These are phyloP conservation scores for Torulaspora delbrueckii DNA, from an alignment of 805 yeast species.

Conservation along the genomic window DNA sequence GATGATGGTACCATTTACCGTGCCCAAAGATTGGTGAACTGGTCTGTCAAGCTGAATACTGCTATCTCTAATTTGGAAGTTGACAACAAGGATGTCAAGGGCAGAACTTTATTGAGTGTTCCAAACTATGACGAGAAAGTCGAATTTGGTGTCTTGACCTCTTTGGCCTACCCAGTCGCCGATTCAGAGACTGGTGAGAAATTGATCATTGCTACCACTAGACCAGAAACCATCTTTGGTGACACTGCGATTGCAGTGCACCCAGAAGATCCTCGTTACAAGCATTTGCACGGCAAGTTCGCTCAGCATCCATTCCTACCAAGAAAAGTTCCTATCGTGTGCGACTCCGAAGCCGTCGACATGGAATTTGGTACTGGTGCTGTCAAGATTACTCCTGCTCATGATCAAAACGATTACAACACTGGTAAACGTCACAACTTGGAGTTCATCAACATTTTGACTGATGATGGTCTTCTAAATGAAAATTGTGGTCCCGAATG, in stretches of 20 bases:
- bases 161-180: slow-evolving; percentile 86
- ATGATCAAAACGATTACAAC: slow-evolving; percentile 92
- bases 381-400: slow-evolving; percentile 97
- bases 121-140: slow-evolving; percentile 88
- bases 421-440: slow-evolving; percentile 92
- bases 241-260: slow-evolving; percentile 98
- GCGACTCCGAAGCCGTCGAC: slow-evolving; percentile 92
- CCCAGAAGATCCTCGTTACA: slow-evolving; percentile 90
- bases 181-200: slow-evolving; percentile 66
- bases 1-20: slow-evolving; percentile 96
- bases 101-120: slow-evolving; percentile 72
- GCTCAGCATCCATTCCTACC: slow-evolving; percentile 87
- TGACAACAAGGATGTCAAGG: slow-evolving; percentile 83
- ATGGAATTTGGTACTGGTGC: slow-evolving; percentile 99
- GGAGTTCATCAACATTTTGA: slow-evolving; percentile 82
- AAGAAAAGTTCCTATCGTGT: slow-evolving; percentile 78
- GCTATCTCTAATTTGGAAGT: slow-evolving; percentile 96
- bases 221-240: slow-evolving; percentile 98
- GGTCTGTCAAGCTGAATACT: slow-evolving; percentile 93
- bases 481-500: slow-evolving; percentile 86
- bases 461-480: slow-evolving; percentile 88
- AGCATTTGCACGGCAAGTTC: slow-evolving; percentile 89
- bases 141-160: slow-evolving; percentile 96
- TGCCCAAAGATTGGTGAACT: slow-evolving; percentile 87
- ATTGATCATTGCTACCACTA: slow-evolving; percentile 91